Evolutionary conservation across 768 basidiomycete species (phyloP).

Genomic region (Xanthoconium stramineum): DNA sequence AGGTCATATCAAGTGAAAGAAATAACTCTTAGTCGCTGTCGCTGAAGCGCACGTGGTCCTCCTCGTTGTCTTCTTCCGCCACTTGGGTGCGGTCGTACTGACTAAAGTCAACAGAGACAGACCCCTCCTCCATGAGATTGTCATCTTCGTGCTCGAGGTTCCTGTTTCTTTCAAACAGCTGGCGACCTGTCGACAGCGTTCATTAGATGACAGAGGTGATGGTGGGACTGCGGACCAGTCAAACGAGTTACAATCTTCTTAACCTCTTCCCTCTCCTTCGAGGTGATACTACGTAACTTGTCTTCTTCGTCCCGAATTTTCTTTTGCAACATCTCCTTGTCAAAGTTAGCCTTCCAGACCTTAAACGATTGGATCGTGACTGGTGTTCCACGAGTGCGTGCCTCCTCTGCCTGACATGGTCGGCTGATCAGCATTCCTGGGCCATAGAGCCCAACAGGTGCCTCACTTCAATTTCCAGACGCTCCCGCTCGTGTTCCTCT

Average conservation of each 20-base stretch:
- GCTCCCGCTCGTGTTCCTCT: slow-evolving; percentile 72
- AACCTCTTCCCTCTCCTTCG: slow-evolving; percentile 85
- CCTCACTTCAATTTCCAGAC: slow-evolving; percentile 69
- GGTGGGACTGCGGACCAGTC: slow-evolving; percentile 51
- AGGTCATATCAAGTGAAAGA: background rate
- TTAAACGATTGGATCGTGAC: slow-evolving; percentile 82
- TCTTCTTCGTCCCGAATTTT: slow-evolving; percentile 77
- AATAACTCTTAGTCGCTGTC: slow-evolving; percentile 70
- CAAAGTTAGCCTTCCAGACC: slow-evolving; percentile 77
- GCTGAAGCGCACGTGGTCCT: slow-evolving; percentile 69
- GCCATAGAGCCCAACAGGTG: background rate
- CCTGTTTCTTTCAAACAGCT: slow-evolving; percentile 84
- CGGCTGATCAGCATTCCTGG: slow-evolving; percentile 1
- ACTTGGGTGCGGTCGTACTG: slow-evolving; percentile 75
- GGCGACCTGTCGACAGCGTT: slow-evolving; percentile 60
- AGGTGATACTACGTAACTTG: slow-evolving; percentile 59
- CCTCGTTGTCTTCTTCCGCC: slow-evolving; percentile 51
- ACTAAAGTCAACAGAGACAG: slow-evolving; percentile 82
- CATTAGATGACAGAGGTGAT: background rate
- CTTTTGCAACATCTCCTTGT: slow-evolving; percentile 58
- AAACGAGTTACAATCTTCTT: slow-evolving; percentile 59
- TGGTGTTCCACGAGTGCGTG: slow-evolving; percentile 85
- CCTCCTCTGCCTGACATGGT: slow-evolving; percentile 71
- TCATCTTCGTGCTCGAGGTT: slow-evolving; percentile 74
- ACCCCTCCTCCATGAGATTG: slow-evolving; percentile 77